Evolutionary conservation across 768 basidiomycete species (phyloP).

Genomic region (Pleurotus platypus): DNA sequence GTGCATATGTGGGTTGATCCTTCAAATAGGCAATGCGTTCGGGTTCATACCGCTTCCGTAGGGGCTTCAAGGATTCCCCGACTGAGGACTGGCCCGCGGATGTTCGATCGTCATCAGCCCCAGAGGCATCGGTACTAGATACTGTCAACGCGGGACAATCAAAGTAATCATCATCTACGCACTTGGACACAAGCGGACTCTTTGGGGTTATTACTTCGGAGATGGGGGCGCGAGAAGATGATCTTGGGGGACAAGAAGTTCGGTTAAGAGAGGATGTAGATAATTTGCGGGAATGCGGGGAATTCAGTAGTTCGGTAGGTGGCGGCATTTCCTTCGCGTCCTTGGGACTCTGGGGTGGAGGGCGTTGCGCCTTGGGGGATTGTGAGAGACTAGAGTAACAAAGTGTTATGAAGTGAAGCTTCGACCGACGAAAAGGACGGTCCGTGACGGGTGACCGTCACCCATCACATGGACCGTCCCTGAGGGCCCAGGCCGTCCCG

Average conservation of each 20-base stretch:
- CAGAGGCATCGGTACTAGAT: constrained; percentile 12
- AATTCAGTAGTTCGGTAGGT: constrained; percentile 8
- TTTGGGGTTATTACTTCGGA: constrained; percentile 17
- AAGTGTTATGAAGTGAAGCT: neutral
- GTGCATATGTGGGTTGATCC: constrained; percentile 55
- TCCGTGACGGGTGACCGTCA: no score
- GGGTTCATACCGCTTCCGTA: constrained; percentile 49
- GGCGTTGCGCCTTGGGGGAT: constrained; percentile 8
- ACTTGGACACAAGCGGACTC: neutral
- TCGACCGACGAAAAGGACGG: no score
- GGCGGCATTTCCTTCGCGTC: constrained; percentile 12
- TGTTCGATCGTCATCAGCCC: constrained; percentile 41
- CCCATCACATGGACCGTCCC: no score
- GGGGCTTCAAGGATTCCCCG: constrained; percentile 17
- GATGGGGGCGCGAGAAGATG: constrained; percentile 14
- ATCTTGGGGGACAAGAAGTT: constrained; percentile 10
- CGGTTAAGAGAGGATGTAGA: constrained; percentile 28
- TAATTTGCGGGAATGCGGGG: constrained; percentile 15
- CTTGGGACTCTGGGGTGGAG: constrained; percentile 10
- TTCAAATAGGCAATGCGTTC: constrained; percentile 65
- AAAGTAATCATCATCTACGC: neutral
- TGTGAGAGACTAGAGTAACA: neutral
- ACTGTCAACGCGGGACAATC: neutral
- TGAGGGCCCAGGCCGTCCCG: no score
- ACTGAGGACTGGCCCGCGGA: constrained; percentile 54